A percentile compares a stretch with the other conserved stretches of the same genome.
Evolutionary conservation across 2,329 filamentous ascomycete species (phyloP).

Genomic region (Calonectria fujianensis): DNA sequence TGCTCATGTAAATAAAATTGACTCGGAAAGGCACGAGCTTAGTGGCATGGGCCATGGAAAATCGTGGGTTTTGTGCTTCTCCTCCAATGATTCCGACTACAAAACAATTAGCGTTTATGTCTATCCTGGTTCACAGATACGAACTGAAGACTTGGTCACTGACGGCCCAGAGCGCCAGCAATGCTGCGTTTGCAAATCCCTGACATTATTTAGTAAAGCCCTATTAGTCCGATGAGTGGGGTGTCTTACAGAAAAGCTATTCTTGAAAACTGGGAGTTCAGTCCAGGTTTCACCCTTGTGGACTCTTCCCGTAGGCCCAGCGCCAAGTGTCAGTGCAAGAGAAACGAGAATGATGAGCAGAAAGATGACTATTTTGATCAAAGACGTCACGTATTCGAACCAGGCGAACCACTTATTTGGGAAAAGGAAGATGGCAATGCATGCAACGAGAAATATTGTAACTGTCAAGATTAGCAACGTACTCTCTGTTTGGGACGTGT

Average conservation of each 20-base stretch:
- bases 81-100: constrained; percentile 47
- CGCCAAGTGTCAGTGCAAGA: constrained; percentile 38
- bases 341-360: constrained; percentile 44
- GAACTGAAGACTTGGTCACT: constrained; percentile 46
- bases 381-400: constrained; percentile 46
- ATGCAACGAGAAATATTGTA: constrained; percentile 41
- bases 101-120: no score
- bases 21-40: constrained; percentile 48
- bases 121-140: no score
- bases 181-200: constrained; percentile 46
- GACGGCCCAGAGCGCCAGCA: constrained; percentile 47
- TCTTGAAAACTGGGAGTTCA: constrained; percentile 34
- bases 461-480: constrained; percentile 7
- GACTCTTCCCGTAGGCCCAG: constrained; percentile 37
- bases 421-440: constrained; percentile 43
- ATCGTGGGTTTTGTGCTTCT: constrained; percentile 44
- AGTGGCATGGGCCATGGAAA: constrained; percentile 44
- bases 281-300: constrained; percentile 41
- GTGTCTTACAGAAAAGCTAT: constrained; percentile 43
- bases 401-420: constrained; percentile 45
- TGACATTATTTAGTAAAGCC: neutral
- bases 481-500: neutral
- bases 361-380: constrained; percentile 46
- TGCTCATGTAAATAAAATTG: constrained; percentile 46
- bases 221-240: neutral